Percentiles rank a stretch among this genome's conserved stretches.
phyloP scores from a whole-genome alignment of 495 filamentous ascomycete genomes.

The Filosporella fistucella region DNA sequence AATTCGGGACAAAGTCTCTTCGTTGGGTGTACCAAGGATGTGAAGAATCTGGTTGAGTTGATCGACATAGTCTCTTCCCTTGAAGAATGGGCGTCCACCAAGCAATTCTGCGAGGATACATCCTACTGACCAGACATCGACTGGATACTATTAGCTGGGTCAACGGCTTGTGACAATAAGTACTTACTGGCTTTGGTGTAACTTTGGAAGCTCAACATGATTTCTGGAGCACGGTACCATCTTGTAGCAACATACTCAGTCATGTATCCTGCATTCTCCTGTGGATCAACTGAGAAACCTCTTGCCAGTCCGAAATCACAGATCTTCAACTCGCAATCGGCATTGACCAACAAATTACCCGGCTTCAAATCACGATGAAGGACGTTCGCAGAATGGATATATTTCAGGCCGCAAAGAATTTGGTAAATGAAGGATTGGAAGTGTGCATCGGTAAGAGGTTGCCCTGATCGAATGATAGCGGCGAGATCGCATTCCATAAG shows the following conservation, averaged over 20 bases:
- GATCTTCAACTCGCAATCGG: conserved; percentile 98
- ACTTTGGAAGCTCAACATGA: conserved; percentile 99
- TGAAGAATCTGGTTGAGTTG: conserved; percentile 99
- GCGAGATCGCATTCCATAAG: conserved; percentile 99
- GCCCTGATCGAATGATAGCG: conserved; percentile 94
- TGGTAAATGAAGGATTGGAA: conserved; percentile 96
- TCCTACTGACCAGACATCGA: conserved; percentile 98
- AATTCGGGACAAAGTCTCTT: conserved; percentile 90
- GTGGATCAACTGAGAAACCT: conserved; percentile 93
- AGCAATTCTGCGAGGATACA: conserved; percentile 97
- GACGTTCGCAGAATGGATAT: conserved; percentile 97
- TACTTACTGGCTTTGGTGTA: conserved; percentile 98
- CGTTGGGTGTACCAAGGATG: conserved; percentile 93
- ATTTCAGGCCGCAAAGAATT: conserved; percentile 93
- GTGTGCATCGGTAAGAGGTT: conserved; percentile 92
- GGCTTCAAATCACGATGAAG: conserved; percentile 96
- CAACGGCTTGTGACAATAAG: not conserved
- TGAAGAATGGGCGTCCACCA: conserved; percentile 96
- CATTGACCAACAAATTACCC: conserved; percentile 94
- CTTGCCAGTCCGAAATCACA: conserved; percentile 96
- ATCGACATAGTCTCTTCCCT: conserved; percentile 97
- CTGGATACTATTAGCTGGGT: conserved; percentile 37
- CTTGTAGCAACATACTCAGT: conserved; percentile 98
- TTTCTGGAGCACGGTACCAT: conserved; percentile 98
- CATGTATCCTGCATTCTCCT: conserved; percentile 99